Percentiles rank a stretch among this genome's conserved stretches.
These are phyloP conservation scores for Wilcoxina mikolae DNA, from an alignment of 495 filamentous ascomycete species.

Conservation along the genomic window DNA sequence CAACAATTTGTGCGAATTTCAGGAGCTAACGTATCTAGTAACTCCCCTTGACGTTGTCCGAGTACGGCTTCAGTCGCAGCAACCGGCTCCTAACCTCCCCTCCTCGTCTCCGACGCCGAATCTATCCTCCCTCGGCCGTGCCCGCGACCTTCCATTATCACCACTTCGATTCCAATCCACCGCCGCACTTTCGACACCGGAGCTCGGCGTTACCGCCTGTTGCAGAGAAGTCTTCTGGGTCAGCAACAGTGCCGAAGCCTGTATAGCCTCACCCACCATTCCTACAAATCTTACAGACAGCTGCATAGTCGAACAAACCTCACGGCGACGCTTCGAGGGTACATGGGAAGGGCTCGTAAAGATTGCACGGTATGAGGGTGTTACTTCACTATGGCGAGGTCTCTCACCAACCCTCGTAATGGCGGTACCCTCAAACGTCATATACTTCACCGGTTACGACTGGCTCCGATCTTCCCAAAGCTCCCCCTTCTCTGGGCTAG, in stretches of 20 bases:
- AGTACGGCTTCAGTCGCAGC: conserved; percentile 83
- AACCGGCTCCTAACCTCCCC: conserved; percentile 32
- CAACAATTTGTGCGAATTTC: too few species aligned
- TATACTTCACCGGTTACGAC: conserved; percentile 98
- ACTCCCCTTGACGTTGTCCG: conserved; percentile 95
- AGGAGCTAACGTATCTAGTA: conserved; percentile 37
- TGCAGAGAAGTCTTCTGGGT: conserved; percentile 97
- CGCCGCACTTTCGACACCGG: conserved; percentile 31
- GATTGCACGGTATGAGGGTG: conserved; percentile 89
- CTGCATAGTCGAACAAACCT: conserved; percentile 76
- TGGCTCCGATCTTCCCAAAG: conserved; percentile 59
- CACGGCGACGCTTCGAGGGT: conserved; percentile 68
- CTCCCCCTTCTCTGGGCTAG: conserved; percentile 48
- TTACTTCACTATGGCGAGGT: conserved; percentile 79
- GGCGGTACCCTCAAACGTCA: conserved; percentile 90
- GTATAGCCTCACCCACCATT: conserved; percentile 40
- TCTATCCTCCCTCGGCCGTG: conserved; percentile 17
- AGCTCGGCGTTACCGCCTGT: conserved; percentile 85
- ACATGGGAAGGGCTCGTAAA: conserved; percentile 86
- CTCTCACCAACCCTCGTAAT: conserved; percentile 84
- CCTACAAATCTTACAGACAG: conserved; percentile 35
- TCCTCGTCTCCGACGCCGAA: conserved; percentile 6
- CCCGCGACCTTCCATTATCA: conserved; percentile 21
- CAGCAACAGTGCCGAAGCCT: conserved; percentile 69
- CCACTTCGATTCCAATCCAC: conserved; percentile 28